These are phyloP conservation scores for Lobosporangium transversale DNA, from an alignment of 192 early-diverging fungal species.

Conservation along the genomic window DNA sequence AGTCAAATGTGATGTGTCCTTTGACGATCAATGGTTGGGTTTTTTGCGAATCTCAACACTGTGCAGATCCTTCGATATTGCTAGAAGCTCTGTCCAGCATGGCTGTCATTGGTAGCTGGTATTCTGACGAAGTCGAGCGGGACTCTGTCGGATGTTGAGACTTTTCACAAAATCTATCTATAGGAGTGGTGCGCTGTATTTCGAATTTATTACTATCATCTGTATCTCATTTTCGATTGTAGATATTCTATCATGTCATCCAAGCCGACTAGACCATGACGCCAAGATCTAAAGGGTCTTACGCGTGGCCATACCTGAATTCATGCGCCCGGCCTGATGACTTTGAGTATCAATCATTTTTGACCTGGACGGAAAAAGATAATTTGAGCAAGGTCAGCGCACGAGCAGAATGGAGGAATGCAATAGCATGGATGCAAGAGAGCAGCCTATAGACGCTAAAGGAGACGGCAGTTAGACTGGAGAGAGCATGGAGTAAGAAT, in stretches of 20 bases:
- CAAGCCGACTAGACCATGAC: conserved; percentile 9
- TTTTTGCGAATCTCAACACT: conserved; percentile 37
- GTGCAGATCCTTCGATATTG: conserved; percentile 38
- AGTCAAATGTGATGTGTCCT: conserved; percentile 38
- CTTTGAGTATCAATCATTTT: conserved; percentile 25
- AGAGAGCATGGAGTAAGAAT: conserved; percentile 23
- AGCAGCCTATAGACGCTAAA: conserved; percentile 9
- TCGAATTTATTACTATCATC: conserved; percentile 8
- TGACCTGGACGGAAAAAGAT: conserved; percentile 27
- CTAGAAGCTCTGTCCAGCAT: conserved; percentile 34
- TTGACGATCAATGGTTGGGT: conserved; percentile 33
- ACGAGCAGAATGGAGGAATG: too few species aligned
- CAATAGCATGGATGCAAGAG: conserved; percentile 16
- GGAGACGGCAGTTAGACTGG: conserved; percentile 10
- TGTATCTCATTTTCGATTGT: conserved; percentile 27
- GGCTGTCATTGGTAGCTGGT: conserved; percentile 40
- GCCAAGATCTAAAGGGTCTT: conserved; percentile 30
- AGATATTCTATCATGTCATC: conserved; percentile 19
- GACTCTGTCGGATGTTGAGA: conserved; percentile 42
- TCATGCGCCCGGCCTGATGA: conserved; percentile 26
- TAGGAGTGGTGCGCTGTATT: conserved; percentile 22
- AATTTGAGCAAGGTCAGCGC: conserved; percentile 13
- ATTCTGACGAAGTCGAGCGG: conserved; percentile 35
- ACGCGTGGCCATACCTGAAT: conserved; percentile 35
- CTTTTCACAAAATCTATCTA: conserved; percentile 36